phyloP scores from a whole-genome alignment of 768 basidiomycete species.

The Tricholoma bakamatsutake region DNA sequence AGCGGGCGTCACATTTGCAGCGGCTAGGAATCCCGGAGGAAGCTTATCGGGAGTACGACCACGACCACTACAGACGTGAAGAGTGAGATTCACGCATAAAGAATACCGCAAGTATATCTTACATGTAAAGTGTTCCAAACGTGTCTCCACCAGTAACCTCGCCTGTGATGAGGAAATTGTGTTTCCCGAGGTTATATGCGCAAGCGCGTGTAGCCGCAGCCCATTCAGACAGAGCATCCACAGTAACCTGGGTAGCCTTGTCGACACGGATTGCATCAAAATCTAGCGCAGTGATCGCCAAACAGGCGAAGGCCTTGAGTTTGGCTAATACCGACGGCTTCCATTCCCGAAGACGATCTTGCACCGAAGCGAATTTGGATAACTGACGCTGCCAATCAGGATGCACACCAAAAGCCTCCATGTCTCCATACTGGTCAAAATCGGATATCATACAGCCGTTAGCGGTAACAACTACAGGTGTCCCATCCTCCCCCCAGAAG shows the following conservation, averaged over 20 bases:
- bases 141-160: slow-evolving; percentile 94
- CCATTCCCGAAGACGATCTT: slow-evolving; percentile 96
- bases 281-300: slow-evolving; percentile 84
- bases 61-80: slow-evolving; percentile 56
- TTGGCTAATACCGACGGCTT: slow-evolving; percentile 70
- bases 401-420: slow-evolving; percentile 97
- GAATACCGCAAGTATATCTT: slow-evolving; percentile 20
- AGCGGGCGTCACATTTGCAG: slow-evolving; percentile 56
- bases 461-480: slow-evolving; percentile 42
- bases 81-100: neutral
- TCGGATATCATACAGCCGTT: slow-evolving; percentile 77
- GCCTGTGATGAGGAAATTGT: slow-evolving; percentile 86
- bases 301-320: slow-evolving; percentile 74
- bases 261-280: slow-evolving; percentile 94
- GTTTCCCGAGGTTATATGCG: slow-evolving; percentile 66
- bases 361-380: slow-evolving; percentile 92
- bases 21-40: slow-evolving; percentile 62
- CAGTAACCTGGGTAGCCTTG: slow-evolving; percentile 88
- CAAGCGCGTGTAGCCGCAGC: slow-evolving; percentile 67
- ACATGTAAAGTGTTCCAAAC: slow-evolving; percentile 85
- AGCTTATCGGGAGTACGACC: slow-evolving; percentile 73
- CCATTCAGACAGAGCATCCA: slow-evolving; percentile 78
- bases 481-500: slow-evolving; percentile 79
- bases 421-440: slow-evolving; percentile 94
- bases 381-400: slow-evolving; percentile 92